A percentile compares a stretch with the other conserved stretches of the same genome.
These are phyloP conservation scores for Cyclotella distinguenda DNA, from an alignment of 108 stramenopile genomes.

Conservation along the genomic window DNA sequence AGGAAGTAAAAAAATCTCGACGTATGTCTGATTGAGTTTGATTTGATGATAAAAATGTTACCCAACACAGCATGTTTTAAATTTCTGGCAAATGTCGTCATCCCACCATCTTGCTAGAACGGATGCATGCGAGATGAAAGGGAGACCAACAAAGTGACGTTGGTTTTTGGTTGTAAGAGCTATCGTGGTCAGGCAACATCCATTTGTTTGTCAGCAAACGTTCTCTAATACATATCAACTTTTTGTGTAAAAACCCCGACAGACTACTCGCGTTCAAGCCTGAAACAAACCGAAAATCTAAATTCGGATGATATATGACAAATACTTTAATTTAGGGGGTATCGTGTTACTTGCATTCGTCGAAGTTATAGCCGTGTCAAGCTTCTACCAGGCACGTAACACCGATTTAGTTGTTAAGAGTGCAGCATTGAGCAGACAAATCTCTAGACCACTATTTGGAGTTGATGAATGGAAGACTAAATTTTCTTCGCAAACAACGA, in stretches of 20 bases:
- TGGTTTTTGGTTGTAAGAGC: slow-evolving; percentile 7
- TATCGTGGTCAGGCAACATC: not conserved
- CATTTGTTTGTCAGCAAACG: not conserved
- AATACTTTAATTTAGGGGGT: too few species aligned
- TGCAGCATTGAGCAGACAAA: not conserved
- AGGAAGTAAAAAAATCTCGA: too few species aligned
- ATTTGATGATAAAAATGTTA: too few species aligned
- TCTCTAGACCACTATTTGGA: slow-evolving; percentile 9
- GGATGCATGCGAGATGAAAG: slow-evolving; percentile 34
- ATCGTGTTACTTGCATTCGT: too few species aligned
- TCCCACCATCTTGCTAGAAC: slow-evolving; percentile 35
- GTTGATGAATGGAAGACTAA: slow-evolving; percentile 35
- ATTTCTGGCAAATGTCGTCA: slow-evolving; percentile 20
- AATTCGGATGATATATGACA: too few species aligned
- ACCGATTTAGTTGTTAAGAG: not conserved
- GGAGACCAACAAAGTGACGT: not conserved
- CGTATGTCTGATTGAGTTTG: too few species aligned
- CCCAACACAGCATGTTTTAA: slow-evolving; percentile 11
- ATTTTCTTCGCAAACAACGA: slow-evolving; percentile 9
- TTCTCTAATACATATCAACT: too few species aligned
- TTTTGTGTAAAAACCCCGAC: too few species aligned
- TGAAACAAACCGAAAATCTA: too few species aligned
- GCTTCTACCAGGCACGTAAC: not conserved
- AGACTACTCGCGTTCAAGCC: too few species aligned
- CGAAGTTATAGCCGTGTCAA: too few species aligned